Evolutionary conservation across 1,284 basidiomycete genomes (phyloP).

Genomic region (Heliocybe sulcata): DNA sequence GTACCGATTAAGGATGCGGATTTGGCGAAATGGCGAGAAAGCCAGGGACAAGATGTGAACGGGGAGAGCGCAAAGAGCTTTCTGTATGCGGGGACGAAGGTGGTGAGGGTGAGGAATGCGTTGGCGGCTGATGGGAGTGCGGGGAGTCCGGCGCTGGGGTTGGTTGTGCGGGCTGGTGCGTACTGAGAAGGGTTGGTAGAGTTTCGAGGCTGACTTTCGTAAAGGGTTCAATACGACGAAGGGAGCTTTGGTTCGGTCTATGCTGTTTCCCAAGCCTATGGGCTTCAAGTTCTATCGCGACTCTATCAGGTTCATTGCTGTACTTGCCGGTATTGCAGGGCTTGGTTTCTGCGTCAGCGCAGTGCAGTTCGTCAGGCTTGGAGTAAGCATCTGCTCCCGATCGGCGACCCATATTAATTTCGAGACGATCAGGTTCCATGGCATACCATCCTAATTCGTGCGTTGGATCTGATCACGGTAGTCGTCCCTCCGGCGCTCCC

Average conservation of each 20-base stretch:
- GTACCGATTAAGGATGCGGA: slow-evolving; percentile 70
- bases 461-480: slow-evolving; percentile 95
- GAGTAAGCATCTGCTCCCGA: slow-evolving; percentile 40
- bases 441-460: slow-evolving; percentile 89
- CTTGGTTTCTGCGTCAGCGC: slow-evolving; percentile 87
- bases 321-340: slow-evolving; percentile 83
- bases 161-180: slow-evolving; percentile 87
- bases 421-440: slow-evolving; percentile 59
- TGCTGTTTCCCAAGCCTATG: slow-evolving; percentile 98
- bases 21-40: slow-evolving; percentile 62
- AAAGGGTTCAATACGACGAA: slow-evolving; percentile 96
- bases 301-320: slow-evolving; percentile 93
- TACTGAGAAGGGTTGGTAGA: slow-evolving; percentile 4
- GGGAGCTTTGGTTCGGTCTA: slow-evolving; percentile 91
- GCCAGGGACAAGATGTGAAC: slow-evolving; percentile 57
- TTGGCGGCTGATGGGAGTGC: slow-evolving; percentile 44
- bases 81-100: slow-evolving; percentile 87
- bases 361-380: slow-evolving; percentile 87
- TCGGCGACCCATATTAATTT: slow-evolving; percentile 5
- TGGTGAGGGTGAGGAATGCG: slow-evolving; percentile 83
- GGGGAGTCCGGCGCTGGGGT: slow-evolving; percentile 68
- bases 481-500: slow-evolving; percentile 98
- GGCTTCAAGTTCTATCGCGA: slow-evolving; percentile 98
- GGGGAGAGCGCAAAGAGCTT: slow-evolving; percentile 81
- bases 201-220: neutral